Evolutionary conservation across 805 yeast species (phyloP).

Genomic region (Pichia phayaonensis): DNA sequence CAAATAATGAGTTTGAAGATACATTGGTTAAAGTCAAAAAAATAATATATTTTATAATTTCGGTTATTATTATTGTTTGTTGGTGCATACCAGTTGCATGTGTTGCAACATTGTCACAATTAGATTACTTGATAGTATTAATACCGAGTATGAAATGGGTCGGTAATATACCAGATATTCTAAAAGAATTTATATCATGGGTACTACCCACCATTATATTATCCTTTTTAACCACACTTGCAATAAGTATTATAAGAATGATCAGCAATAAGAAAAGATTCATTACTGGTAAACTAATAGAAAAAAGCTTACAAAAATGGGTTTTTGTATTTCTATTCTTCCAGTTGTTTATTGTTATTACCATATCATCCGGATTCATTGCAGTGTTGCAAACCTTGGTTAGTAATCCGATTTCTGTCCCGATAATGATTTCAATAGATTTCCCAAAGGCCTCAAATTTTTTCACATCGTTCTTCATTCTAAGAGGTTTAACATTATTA

Average conservation of each 20-base stretch:
- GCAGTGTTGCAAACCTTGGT: slow-evolving; percentile 54
- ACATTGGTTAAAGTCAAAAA: slow-evolving; percentile 32
- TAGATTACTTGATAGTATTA: slow-evolving; percentile 53
- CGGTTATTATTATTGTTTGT: slow-evolving; percentile 40
- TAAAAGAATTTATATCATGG: slow-evolving; percentile 49
- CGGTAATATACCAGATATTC: slow-evolving; percentile 43
- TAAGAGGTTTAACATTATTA: slow-evolving; percentile 69
- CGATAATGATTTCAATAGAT: slow-evolving; percentile 64
- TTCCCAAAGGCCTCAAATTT: slow-evolving; percentile 83
- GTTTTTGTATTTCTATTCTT: slow-evolving; percentile 71
- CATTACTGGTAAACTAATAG: slow-evolving; percentile 54
- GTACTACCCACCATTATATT: slow-evolving; percentile 63
- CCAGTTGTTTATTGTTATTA: slow-evolving; percentile 77
- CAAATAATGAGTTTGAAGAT: slow-evolving; percentile 27
- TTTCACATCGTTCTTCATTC: slow-evolving; percentile 67
- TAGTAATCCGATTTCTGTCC: slow-evolving; percentile 65
- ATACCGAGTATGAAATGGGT: slow-evolving; percentile 56
- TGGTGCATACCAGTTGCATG: slow-evolving; percentile 85
- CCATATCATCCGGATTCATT: slow-evolving; percentile 73
- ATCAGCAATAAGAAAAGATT: slow-evolving; percentile 50
- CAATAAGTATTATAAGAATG: slow-evolving; percentile 48
- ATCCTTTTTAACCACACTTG: slow-evolving; percentile 53
- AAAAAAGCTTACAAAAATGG: slow-evolving; percentile 70
- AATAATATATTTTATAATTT: slow-evolving; percentile 36
- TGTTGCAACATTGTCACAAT: slow-evolving; percentile 68